These are phyloP conservation scores for Eleusine indica DNA, from an alignment of 176 grass and related monocot genomes.

Conservation along the genomic window DNA sequence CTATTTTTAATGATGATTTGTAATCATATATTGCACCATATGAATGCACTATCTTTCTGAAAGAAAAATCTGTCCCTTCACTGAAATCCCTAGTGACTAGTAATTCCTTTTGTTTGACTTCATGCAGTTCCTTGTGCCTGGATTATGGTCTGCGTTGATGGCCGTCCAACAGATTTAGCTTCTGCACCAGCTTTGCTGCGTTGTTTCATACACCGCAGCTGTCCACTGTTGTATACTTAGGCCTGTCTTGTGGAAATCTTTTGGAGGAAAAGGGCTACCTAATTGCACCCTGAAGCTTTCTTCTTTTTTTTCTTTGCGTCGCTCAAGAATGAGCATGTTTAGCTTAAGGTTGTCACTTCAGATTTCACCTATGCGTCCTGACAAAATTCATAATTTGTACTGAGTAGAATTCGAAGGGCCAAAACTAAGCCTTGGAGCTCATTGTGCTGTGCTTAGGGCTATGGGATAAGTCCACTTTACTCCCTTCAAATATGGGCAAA, in stretches of 20 bases:
- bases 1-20: neutral
- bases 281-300: neutral
- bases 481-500: too few species aligned
- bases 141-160: constrained; percentile 9
- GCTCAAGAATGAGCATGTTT: constrained; percentile 1
- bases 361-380: neutral
- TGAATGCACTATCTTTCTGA: neutral
- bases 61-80: neutral
- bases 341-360: neutral
- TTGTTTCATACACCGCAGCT: neutral
- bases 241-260: constrained; percentile 6
- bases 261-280: constrained; percentile 23
- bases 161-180: constrained; percentile 32
- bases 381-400: constrained; percentile 16
- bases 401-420: constrained; percentile 15
- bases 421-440: neutral
- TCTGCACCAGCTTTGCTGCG: neutral
- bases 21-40: neutral
- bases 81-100: neutral
- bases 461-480: too few species aligned
- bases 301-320: neutral
- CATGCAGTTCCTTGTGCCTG: constrained; percentile 37
- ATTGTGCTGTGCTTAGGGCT: neutral
- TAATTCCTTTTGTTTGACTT: constrained; percentile 9
- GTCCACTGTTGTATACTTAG: constrained; percentile 41